Percentiles rank a stretch among this genome's conserved stretches.
Conservation (phyloP, 768 basidiomycete genomes). For the Boletus insuetus region DNA sequence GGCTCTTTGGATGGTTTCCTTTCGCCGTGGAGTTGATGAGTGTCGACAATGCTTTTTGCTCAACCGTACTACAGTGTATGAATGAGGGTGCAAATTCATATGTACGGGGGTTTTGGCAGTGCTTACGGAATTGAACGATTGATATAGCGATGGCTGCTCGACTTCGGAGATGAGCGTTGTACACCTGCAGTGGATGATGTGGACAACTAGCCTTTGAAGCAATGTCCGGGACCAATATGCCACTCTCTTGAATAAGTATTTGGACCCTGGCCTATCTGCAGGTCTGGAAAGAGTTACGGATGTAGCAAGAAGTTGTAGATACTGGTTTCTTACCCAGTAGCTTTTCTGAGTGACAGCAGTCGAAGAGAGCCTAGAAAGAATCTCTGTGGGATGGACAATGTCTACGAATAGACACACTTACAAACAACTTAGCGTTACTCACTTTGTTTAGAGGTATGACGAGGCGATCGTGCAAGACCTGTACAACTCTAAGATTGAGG, state of each 20-base stretch:
- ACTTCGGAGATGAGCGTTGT: neutral
- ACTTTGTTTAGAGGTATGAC: neutral
- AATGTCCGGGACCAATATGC: neutral
- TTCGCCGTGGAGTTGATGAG: neutral
- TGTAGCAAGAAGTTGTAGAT: neutral
- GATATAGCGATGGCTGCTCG: neutral
- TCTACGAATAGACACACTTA: neutral
- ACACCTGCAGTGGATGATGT: neutral
- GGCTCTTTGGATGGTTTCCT: neutral
- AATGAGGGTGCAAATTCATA: neutral
- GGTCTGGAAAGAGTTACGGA: neutral
- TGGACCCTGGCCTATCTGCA: neutral
- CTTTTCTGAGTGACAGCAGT: conserved; percentile 13
- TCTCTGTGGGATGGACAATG: neutral
- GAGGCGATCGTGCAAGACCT: conserved; percentile 3
- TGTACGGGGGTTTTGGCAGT: neutral
- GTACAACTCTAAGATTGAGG: neutral
- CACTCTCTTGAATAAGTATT: neutral
- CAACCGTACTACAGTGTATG: neutral
- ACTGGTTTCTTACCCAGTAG: neutral
- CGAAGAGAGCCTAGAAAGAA: conserved; percentile 2
- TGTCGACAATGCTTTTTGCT: neutral
- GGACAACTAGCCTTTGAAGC: neutral
- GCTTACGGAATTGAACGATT: neutral
- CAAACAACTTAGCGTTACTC: conserved; percentile 1